phyloP scores from a whole-genome alignment of 176 grass and related monocot genomes.

The Carex kokanica region DNA sequence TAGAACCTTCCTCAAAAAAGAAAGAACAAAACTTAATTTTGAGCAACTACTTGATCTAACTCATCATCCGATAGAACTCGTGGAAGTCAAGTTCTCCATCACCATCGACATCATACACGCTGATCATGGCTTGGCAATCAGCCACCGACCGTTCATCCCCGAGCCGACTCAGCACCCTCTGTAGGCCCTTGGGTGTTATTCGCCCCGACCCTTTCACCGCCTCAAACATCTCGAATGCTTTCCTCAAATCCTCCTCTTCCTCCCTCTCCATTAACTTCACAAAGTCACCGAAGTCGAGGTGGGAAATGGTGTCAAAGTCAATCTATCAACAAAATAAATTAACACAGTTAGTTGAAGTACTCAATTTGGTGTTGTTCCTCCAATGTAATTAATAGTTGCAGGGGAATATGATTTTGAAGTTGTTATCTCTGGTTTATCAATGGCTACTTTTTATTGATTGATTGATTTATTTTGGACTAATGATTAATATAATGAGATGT shows the following conservation, averaged over 20 bases:
- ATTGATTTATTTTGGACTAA: background rate
- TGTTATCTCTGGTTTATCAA: too few species aligned
- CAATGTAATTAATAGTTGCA: too few species aligned
- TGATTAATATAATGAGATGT: background rate
- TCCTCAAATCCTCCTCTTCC: constrained; percentile 65
- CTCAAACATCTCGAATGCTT: constrained; percentile 90
- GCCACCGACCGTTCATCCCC: constrained; percentile 70
- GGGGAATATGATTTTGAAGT: too few species aligned
- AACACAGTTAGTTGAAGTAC: constrained; percentile 1
- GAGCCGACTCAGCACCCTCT: constrained; percentile 68
- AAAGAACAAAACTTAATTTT: background rate
- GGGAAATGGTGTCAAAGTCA: constrained; percentile 26
- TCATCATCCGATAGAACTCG: constrained; percentile 94
- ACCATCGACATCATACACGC: constrained; percentile 80
- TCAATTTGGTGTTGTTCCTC: background rate
- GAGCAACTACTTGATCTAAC: constrained; percentile 31
- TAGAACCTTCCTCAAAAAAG: too few species aligned
- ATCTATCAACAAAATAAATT: background rate
- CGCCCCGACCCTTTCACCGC: constrained; percentile 62
- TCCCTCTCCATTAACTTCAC: constrained; percentile 77
- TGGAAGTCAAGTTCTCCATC: constrained; percentile 87
- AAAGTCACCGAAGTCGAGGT: constrained; percentile 79
- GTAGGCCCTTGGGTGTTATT: constrained; percentile 74
- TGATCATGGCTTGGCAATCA: constrained; percentile 78
- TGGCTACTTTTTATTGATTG: background rate